Conservation (phyloP, 2,329 filamentous ascomycete species). For the Ceratocystis smalleyi region DNA sequence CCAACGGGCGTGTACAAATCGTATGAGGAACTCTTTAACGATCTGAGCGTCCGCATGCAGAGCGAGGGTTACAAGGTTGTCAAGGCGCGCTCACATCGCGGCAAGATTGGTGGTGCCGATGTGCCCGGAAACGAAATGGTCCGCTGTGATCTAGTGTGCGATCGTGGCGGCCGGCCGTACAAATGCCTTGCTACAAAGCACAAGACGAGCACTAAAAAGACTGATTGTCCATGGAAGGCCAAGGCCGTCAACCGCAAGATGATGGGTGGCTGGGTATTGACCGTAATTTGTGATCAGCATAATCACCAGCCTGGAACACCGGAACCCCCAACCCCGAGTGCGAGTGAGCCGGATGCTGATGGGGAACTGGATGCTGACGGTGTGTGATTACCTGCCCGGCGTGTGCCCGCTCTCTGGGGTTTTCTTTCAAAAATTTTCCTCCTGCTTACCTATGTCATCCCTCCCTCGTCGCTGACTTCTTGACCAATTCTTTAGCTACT, state of each 20-base stretch:
- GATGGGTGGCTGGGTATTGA: slow-evolving; percentile 31
- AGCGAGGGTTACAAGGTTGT: slow-evolving; percentile 33
- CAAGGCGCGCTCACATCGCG: slow-evolving; percentile 30
- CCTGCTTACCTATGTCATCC: background rate
- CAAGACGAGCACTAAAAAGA: slow-evolving; percentile 33
- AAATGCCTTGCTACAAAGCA: slow-evolving; percentile 31
- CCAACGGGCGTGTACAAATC: slow-evolving; percentile 26
- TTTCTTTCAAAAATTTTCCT: background rate
- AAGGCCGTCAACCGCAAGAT: slow-evolving; percentile 31
- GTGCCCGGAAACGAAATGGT: slow-evolving; percentile 30
- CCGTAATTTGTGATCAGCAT: slow-evolving; percentile 30
- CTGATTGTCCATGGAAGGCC: slow-evolving; percentile 32
- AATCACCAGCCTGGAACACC: slow-evolving; percentile 32
- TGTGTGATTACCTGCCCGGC: background rate
- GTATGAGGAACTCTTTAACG: slow-evolving; percentile 30
- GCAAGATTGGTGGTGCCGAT: slow-evolving; percentile 28
- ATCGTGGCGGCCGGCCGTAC: slow-evolving; percentile 31
- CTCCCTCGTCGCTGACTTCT: background rate
- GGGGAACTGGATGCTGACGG: slow-evolving; percentile 20
- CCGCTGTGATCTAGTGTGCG: slow-evolving; percentile 32
- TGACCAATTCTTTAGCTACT: background rate
- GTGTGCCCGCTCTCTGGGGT: background rate
- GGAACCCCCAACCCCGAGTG: slow-evolving; percentile 27
- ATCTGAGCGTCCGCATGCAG: slow-evolving; percentile 28
- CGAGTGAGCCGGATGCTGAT: slow-evolving; percentile 25